Base-by-base conservation (phyloP, 2,329 filamentous ascomycete genomes). In the Fusarium sp. region DNA sequence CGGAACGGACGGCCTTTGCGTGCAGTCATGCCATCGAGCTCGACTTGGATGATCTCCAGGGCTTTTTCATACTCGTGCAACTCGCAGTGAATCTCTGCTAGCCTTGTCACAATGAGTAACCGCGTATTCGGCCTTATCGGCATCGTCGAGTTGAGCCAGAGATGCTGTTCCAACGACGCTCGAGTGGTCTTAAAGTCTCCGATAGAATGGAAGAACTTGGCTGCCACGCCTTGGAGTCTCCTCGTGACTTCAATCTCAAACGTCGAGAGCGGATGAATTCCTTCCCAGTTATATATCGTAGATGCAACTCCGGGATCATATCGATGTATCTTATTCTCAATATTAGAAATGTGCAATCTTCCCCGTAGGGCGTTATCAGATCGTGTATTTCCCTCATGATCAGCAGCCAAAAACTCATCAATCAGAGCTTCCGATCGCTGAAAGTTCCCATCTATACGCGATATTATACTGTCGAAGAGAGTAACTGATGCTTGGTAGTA, bases 201-300 rank as follows among this genome's bases (percentile, higher is more conserved):
- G 4, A 81, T 74, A 0, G 78, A 80, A 18, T 80, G 79, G 14
- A 81, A 81, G 70, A 76, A 81, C 7, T 76, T 78, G 1, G 79
- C 78, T 2, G 78, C 76, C 0, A 77, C 74, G 15, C 79, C 79
- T 39, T 82, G 80, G 3, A 82, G 77, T 2, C 80, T 60, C 3
- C 78, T 75, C 0, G 79, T 81, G 2, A 81, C 80, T 48, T 81
- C 80, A 15, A 78, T 77, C 11, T 81, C 80, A 10, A 81, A 70
- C 0, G 72, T 74, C 0, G 80, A 81, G 5, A 80, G 62, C 0
- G 80, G 80, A 18, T 76, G 74, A 0, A 74, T 64, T 0, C 77
- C 79, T 4, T 77, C 66, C 80, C 80, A 81, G 5, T 64, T 66
- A 42, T 81, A 81, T 21, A 81, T 81, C 21, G 65, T 73, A 0